These are phyloP conservation scores for Nothopassalora personata DNA, from an alignment of 2,329 filamentous ascomycete genomes.

Conservation along the genomic window DNA sequence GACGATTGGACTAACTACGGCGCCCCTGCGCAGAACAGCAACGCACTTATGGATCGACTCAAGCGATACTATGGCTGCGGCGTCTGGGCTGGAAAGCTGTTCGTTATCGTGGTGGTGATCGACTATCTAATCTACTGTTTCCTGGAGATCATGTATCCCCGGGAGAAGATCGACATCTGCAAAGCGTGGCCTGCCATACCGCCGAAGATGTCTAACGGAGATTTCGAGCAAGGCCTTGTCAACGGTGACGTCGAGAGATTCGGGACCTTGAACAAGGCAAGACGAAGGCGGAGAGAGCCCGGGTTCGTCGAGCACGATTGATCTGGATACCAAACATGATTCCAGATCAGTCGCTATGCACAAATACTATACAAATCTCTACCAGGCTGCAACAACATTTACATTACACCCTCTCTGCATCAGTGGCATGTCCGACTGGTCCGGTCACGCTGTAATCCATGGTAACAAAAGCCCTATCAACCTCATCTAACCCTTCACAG, in stretches of 20 bases:
- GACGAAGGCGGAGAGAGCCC: constrained; percentile 5
- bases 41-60: constrained; percentile 86
- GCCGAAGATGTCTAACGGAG: background rate
- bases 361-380: background rate
- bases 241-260: constrained; percentile 9
- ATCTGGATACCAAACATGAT: background rate
- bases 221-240: constrained; percentile 1
- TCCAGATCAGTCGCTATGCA: background rate
- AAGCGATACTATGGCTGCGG: constrained; percentile 98
- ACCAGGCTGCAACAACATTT: no score
- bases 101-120: constrained; percentile 88
- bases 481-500: constrained; percentile 49
- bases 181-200: constrained; percentile 68
- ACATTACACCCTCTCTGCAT: constrained; percentile 21
- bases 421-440: constrained; percentile 38
- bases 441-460: constrained; percentile 44
- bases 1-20: constrained; percentile 61
- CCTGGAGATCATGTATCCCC: constrained; percentile 79
- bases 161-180: constrained; percentile 80
- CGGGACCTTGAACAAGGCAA: constrained; percentile 14
- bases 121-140: constrained; percentile 89
- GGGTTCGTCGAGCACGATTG: background rate
- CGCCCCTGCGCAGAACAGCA: constrained; percentile 57
- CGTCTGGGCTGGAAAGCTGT: constrained; percentile 96
- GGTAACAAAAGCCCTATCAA: constrained; percentile 50